Base-by-base conservation (phyloP, 1,139 yeast species). In the Magnusiomyces tetraspermus region DNA sequence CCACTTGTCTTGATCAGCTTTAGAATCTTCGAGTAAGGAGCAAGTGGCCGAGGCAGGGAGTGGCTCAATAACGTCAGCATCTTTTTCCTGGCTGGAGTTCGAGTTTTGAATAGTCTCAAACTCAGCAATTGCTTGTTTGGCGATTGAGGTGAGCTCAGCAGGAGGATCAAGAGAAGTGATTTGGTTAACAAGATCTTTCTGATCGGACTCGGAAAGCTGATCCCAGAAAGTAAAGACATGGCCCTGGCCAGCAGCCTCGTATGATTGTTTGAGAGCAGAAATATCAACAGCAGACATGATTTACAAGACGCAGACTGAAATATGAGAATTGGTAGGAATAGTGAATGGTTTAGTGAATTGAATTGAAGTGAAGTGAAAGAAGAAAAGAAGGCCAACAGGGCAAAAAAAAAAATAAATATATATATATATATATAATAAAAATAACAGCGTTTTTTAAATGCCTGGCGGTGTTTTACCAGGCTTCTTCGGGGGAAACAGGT, bases 1-100 rank as follows among this genome's bases (percentile, higher is more conserved):
- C 89, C 95, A 90, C 21, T 66, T 60, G 3, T 23, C 15, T 23
- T 46, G 49, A 3, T 46, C 23, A 33, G 53, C 61, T 6, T 56
- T 48, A 30, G 55, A 59, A 13, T 59, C 56, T 37, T 61, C 62
- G 13, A 71, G 58, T 13, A 68, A 56, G 6, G 74, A 68, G 22
- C 68, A 73, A 23, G 70, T 61, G 17, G 68, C 61, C 15, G 58
- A 51, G 13, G 58, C 59, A 2, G 76, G 76, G 40, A 72, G 60
- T 1, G 75, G 73, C 54, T 59, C 54, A 43, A 69, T 59, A 33
- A 54, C 53, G 28, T 48, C 53, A 22, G 48, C 46, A n/a, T 45
- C 33, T 13, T 24, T 17, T 3, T 6, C 11, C 6, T 6, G 6
- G 11, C 33, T 15, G 17, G 52, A 17, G 33, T 50, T 17, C 13